phyloP scores from a whole-genome alignment of 768 basidiomycete species.

The Lactarius vividus region DNA sequence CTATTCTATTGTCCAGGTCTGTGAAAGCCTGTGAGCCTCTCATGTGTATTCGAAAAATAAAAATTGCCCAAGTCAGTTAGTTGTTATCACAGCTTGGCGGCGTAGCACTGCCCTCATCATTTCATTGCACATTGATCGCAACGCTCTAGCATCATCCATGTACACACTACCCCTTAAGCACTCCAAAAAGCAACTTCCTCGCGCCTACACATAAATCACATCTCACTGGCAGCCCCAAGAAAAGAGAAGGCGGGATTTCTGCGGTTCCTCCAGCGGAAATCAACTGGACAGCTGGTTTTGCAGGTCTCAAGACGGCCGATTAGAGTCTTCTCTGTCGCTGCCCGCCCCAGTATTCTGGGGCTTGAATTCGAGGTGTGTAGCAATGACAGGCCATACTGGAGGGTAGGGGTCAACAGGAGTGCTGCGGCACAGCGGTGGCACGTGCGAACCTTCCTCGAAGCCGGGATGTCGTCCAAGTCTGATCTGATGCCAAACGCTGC shows the following conservation, averaged over 20 bases:
- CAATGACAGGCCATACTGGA: conserved; percentile 65
- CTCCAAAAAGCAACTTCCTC: not conserved
- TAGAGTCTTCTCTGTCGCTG: conserved; percentile 24
- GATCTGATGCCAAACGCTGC: conserved; percentile 81
- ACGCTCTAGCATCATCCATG: not conserved
- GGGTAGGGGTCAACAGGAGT: not conserved
- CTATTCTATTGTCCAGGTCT: not conserved
- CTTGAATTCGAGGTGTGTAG: conserved; percentile 59
- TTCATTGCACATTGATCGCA: not conserved
- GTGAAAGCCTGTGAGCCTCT: not conserved
- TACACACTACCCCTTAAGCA: not conserved
- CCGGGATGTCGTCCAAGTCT: conserved; percentile 80
- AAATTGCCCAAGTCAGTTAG: not conserved
- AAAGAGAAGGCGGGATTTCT: not conserved
- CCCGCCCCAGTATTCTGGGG: conserved; percentile 33
- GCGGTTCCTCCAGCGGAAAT: not conserved
- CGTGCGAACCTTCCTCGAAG: conserved; percentile 72
- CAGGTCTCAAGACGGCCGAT: conserved; percentile 7
- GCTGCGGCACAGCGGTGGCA: not conserved
- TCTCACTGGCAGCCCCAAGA: not conserved
- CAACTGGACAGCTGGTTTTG: not conserved
- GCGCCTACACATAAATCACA: not conserved
- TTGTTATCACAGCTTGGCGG: not conserved
- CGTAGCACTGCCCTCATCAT: not conserved
- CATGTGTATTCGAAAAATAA: not conserved